Conservation (phyloP, 2,329 filamentous ascomycete species). For the Sphaerulina populicola region DNA sequence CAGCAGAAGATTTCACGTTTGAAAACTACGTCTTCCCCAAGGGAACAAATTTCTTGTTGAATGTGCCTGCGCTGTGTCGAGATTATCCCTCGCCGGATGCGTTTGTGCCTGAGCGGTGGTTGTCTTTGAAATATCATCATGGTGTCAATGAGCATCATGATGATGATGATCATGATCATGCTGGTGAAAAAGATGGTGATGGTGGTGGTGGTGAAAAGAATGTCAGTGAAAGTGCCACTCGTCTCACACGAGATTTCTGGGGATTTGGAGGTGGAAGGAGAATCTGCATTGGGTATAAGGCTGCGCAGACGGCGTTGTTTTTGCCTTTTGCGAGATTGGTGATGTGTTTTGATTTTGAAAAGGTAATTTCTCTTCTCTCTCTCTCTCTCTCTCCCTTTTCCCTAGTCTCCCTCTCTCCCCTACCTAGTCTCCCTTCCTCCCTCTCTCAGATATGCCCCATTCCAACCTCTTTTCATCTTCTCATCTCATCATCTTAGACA, state of each 20-base stretch:
- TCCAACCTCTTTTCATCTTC: too few relatives aligned
- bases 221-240: background rate
- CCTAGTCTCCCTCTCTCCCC: too few relatives aligned
- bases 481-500: too few relatives aligned
- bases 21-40: slow-evolving; percentile 8
- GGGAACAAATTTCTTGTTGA: slow-evolving; percentile 12
- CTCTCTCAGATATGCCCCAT: too few relatives aligned
- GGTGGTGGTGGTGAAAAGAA: background rate
- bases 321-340: slow-evolving; percentile 8
- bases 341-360: slow-evolving; percentile 6
- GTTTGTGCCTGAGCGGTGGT: slow-evolving; percentile 10
- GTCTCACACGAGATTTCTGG: slow-evolving; percentile 11
- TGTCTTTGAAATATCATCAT: background rate
- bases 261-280: slow-evolving; percentile 9
- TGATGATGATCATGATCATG: too few relatives aligned
- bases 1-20: slow-evolving; percentile 9
- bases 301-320: slow-evolving; percentile 8
- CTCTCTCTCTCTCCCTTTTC: background rate
- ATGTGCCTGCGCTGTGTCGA: slow-evolving; percentile 6
- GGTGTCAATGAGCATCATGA: too few relatives aligned
- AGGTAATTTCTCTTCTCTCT: background rate
- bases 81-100: slow-evolving; percentile 6
- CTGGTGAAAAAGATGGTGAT: slow-evolving; percentile 1
- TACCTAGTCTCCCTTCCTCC: too few relatives aligned
- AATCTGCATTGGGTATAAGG: slow-evolving; percentile 13